Base-by-base conservation (phyloP, 2,329 filamentous ascomycete species). In the Aspergillus thermomutatus region DNA sequence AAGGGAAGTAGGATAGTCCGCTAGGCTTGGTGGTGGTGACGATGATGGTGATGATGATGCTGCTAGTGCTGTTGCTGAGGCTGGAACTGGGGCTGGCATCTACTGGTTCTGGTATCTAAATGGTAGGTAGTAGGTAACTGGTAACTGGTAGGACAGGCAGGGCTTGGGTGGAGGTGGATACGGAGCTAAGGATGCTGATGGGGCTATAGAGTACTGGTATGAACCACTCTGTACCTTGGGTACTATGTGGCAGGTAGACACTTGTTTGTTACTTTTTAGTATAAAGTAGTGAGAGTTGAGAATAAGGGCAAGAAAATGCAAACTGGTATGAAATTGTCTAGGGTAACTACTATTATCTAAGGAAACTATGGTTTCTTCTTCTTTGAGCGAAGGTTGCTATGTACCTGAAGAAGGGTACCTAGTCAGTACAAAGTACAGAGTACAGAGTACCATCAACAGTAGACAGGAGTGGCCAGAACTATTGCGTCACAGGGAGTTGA, bases 1-100 rank as follows among this genome's bases (percentile, higher is more conserved):
- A 64, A 64, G 34, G 64, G 60, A 64, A 64, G 62, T 63, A 64
- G 62, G 43, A 63, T 65, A 63, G 57, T 65, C 62, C 63, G 63
- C 53, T 53, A 59, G 49, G 53, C 34, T 52, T 34, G 21, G 43
- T 46, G 31, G 31, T 37, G 31, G 31, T 37, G 17, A 26, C 7
- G 2, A 26, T 26, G 25, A 26, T 26, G 25, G 31, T 37, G 14
- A 37, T 37, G 31, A 17, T 14, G 31, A 37, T 37, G 31, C 17
- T 37, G 31, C 31, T 37, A 37, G 31, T 37, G 14, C 14, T 37
- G 3, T 2, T 37, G 14, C 31, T 37, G 14, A 34, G 31, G 31
- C 17, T 34, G 31, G 31, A 34, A 34, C 31, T 34, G 31, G 31
- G 31, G 31, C 31, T 28, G n/a, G n/a, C n/a, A n/a, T n/a, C n/a